Base-by-base conservation (phyloP, 345 rosid species). In the Linum tenue region DNA sequence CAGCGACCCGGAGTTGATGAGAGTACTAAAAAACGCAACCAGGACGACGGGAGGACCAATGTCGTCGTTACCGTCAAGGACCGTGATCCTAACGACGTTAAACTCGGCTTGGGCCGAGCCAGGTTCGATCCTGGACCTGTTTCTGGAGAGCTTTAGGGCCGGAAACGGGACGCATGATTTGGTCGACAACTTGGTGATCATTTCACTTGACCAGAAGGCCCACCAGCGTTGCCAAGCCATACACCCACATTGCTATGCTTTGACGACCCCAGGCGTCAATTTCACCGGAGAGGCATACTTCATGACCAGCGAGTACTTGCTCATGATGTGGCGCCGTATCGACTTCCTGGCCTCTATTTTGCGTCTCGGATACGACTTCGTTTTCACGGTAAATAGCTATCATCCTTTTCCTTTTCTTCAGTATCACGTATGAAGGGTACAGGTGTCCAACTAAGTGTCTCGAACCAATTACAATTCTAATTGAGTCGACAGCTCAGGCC, bases 141-240 rank as follows among this genome's bases (percentile, higher is more conserved):
- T 85, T 74, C 76, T 88, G 4, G 76, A 78, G 72, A 82, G 89
- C 71, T 74, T 80, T 64, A 58, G 74, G 7, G 70, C 72, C 14
- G 86, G 90, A 0, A 48, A 76, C 22, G 72, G 72, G 16, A 81
- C 83, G 0, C 55, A 70, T 61, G 59, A 2, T 56, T 68, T 82
- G 42, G 63, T 85, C 71, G 79, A 81, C 62, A 83, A 84, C 69
- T 64, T 85, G 71, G 67, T 85, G 37, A 73, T 84, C 66, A 66
- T 79, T 31, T 77, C 76, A 42, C 39, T 77, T 57, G 88, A 80
- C 63, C 63, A 56, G 39, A 69, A 70, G 64, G 80, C 84, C 48
- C 73, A 81, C 39, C 62, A 40, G 35, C 69, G 77, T 57, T 76
- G 91, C 59, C 43, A 59, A 35, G 66, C 69, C 60, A 50, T 56